Evolutionary conservation across 345 rosid species (phyloP).

Genomic region (Ailanthus altissimus): DNA sequence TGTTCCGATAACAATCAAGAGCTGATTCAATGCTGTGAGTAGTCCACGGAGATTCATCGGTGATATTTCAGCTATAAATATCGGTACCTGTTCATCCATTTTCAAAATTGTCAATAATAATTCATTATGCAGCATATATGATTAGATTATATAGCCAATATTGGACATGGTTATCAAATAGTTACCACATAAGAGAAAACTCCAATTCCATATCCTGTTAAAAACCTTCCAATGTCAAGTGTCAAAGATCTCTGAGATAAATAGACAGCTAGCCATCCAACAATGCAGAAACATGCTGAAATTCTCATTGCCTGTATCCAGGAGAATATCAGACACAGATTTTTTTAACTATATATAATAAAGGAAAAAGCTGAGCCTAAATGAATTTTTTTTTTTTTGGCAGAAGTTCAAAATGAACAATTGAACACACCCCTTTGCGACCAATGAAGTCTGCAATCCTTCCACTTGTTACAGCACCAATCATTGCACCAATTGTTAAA

Average conservation of each 20-base stretch:
- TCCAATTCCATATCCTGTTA: slow-evolving; percentile 88
- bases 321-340: not conserved
- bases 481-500: slow-evolving; percentile 90
- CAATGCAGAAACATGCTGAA: slow-evolving; percentile 71
- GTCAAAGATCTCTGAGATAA: slow-evolving; percentile 57
- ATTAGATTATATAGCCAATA: not conserved
- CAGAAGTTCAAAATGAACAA: not conserved
- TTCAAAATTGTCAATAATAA: slow-evolving; percentile 2
- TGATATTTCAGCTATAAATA: slow-evolving; percentile 87
- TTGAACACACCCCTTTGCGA: slow-evolving; percentile 72
- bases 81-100: slow-evolving; percentile 57
- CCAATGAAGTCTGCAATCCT: slow-evolving; percentile 69
- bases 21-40: slow-evolving; percentile 85
- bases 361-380: not conserved
- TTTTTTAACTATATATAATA: not conserved
- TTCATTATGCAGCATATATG: not conserved
- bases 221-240: slow-evolving; percentile 83
- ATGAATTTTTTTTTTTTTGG: not conserved
- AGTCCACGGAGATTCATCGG: slow-evolving; percentile 92
- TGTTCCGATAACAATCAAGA: slow-evolving; percentile 74
- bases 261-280: slow-evolving; percentile 84
- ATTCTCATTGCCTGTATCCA: slow-evolving; percentile 79
- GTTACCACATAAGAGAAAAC: slow-evolving; percentile 89
- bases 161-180: not conserved
- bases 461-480: slow-evolving; percentile 90